A percentile compares a stretch with the other conserved stretches of the same genome.
Evolutionary conservation across 441 rosid genomes (phyloP).

Genomic region (Jatropha podagrica): DNA sequence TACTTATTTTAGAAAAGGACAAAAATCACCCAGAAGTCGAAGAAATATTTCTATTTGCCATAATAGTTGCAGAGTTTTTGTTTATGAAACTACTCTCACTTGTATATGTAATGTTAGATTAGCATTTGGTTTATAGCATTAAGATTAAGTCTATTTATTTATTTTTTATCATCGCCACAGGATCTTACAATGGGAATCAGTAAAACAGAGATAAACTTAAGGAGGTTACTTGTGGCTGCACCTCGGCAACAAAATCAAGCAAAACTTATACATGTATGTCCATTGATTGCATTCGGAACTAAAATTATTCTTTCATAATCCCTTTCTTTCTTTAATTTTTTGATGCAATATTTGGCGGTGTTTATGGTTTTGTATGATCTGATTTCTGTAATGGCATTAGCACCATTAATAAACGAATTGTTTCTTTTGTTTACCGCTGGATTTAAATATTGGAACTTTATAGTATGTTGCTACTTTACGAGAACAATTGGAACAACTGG

Average conservation of each 20-base stretch:
- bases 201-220: constrained; percentile 73
- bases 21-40: no score
- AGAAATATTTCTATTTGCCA: no score
- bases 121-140: no score
- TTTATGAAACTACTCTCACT: no score
- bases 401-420: not conserved
- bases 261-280: constrained; percentile 69
- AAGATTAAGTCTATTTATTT: no score
- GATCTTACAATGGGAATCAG: constrained; percentile 52
- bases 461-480: constrained; percentile 88
- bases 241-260: constrained; percentile 71
- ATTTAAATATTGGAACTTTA: constrained; percentile 10
- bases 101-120: no score
- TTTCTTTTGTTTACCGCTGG: not conserved
- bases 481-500: constrained; percentile 67
- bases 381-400: not conserved
- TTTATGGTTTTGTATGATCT: not conserved
- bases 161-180: not conserved
- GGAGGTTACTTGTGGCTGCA: constrained; percentile 73
- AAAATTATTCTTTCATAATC: not conserved
- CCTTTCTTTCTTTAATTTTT: not conserved
- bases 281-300: not conserved
- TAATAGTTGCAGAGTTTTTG: no score
- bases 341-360: not conserved
- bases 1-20: no score